Percentiles rank a stretch among this genome's conserved stretches.
Conservation (phyloP, 108 stramenopile species). For the Nitzschia sp. region DNA sequence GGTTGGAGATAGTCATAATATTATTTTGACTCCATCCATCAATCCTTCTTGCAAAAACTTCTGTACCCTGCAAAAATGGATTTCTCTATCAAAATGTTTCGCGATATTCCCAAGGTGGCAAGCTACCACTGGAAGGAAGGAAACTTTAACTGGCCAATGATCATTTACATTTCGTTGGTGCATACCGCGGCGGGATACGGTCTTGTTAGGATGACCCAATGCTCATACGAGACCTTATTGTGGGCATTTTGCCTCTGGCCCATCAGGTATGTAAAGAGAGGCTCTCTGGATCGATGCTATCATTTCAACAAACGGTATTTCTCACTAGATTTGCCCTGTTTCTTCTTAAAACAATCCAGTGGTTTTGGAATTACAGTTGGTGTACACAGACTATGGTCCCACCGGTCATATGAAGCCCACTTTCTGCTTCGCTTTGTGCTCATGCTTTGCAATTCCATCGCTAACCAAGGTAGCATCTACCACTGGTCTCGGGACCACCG, state of each 20-base stretch:
- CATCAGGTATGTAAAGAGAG: constrained; percentile 70
- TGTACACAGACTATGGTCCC: constrained; percentile 97
- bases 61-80: constrained; percentile 59
- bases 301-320: not conserved
- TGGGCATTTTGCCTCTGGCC: constrained; percentile 97
- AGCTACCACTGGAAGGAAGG: constrained; percentile 88
- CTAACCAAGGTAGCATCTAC: constrained; percentile 98
- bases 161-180: constrained; percentile 92
- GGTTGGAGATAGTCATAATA: not conserved
- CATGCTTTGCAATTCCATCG: constrained; percentile 98
- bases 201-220: constrained; percentile 55
- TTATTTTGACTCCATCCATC: not conserved
- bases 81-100: constrained; percentile 72
- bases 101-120: constrained; percentile 70
- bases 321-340: not conserved
- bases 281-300: not conserved
- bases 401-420: constrained; percentile 94
- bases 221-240: constrained; percentile 82
- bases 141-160: constrained; percentile 98
- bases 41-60: not conserved
- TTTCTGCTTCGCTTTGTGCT: constrained; percentile 82
- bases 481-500: constrained; percentile 98
- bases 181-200: constrained; percentile 89
- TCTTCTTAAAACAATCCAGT: constrained; percentile 49
- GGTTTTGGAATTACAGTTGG: constrained; percentile 99